A percentile compares a stretch with the other conserved stretches of the same genome.
phyloP scores from a whole-genome alignment of 768 basidiomycete genomes.

The Trametes coccinea region DNA sequence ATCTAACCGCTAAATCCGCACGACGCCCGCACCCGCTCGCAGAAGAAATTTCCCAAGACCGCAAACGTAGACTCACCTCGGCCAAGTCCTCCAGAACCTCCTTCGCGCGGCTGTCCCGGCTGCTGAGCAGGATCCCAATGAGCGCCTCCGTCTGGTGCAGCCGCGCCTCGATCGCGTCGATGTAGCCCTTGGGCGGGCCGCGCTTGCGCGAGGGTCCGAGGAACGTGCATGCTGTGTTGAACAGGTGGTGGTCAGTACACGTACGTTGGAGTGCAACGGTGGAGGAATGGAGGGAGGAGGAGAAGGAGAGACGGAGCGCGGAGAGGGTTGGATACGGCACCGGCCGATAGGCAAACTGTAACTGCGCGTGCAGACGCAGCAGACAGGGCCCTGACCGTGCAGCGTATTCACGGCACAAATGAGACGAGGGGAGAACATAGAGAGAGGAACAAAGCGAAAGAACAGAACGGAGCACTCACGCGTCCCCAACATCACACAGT shows the following conservation, averaged over 20 bases:
- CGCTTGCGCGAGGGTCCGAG: constrained; percentile 79
- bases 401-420: neutral
- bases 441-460: neutral
- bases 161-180: constrained; percentile 90
- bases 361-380: no score
- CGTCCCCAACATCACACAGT: constrained; percentile 71
- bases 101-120: constrained; percentile 37
- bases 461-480: constrained; percentile 42
- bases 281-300: constrained; percentile 1
- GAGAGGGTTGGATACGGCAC: neutral
- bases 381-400: no score
- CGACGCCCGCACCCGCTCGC: neutral
- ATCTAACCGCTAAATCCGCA: no score
- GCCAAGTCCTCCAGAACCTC: constrained; percentile 41
- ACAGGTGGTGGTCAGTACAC: neutral
- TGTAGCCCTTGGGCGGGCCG: constrained; percentile 92
- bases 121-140: constrained; percentile 75
- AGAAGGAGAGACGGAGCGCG: constrained; percentile 1
- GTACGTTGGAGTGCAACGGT: neutral
- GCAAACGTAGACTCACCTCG: constrained; percentile 28
- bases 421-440: constrained; percentile 4
- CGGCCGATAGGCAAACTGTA: no score
- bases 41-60: neutral
- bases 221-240: constrained; percentile 66
- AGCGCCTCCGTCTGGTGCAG: constrained; percentile 91